Conservation (phyloP, 2,329 filamentous ascomycete genomes). For the Claviceps fusiformis region DNA sequence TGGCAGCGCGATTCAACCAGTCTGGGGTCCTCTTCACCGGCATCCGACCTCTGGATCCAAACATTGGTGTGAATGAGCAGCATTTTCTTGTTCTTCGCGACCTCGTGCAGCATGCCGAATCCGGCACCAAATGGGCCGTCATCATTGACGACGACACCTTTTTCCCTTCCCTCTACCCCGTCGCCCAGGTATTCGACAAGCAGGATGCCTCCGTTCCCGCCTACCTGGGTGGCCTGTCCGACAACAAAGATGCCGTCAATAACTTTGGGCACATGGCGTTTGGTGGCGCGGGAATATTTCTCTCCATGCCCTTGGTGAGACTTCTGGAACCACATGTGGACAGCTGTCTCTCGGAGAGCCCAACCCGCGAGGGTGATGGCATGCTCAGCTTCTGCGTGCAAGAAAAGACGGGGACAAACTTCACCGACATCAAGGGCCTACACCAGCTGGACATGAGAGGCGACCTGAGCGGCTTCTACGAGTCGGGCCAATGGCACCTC, state of each 20-base stretch:
- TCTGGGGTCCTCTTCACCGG: conserved; percentile 22
- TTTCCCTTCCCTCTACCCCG: conserved; percentile 39
- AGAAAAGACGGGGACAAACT: conserved; percentile 34
- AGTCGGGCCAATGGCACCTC: conserved; percentile 38
- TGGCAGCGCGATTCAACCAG: conserved; percentile 15
- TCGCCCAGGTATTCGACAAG: conserved; percentile 31
- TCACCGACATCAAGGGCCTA: conserved; percentile 41
- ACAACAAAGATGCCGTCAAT: conserved; percentile 37
- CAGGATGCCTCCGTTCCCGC: conserved; percentile 34
- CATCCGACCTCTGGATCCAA: conserved; percentile 18
- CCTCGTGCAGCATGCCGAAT: conserved; percentile 29
- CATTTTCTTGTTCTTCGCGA: conserved; percentile 43
- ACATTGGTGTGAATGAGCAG: conserved; percentile 33
- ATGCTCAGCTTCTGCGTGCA: conserved; percentile 45
- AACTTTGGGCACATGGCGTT: conserved; percentile 46
- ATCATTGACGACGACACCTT: conserved; percentile 53
- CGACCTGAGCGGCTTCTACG: conserved; percentile 46
- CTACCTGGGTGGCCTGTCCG: conserved; percentile 45
- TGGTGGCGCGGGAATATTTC: conserved; percentile 46
- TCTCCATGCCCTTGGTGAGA: conserved; percentile 37
- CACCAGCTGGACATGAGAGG: conserved; percentile 43
- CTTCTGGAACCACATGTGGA: conserved; percentile 34
- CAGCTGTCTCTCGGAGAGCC: conserved; percentile 31
- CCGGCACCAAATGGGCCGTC: conserved; percentile 38
- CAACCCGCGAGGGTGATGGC: conserved; percentile 34